Conservation (phyloP, 2,329 filamentous ascomycete genomes). For the Thielaviopsis populi region DNA sequence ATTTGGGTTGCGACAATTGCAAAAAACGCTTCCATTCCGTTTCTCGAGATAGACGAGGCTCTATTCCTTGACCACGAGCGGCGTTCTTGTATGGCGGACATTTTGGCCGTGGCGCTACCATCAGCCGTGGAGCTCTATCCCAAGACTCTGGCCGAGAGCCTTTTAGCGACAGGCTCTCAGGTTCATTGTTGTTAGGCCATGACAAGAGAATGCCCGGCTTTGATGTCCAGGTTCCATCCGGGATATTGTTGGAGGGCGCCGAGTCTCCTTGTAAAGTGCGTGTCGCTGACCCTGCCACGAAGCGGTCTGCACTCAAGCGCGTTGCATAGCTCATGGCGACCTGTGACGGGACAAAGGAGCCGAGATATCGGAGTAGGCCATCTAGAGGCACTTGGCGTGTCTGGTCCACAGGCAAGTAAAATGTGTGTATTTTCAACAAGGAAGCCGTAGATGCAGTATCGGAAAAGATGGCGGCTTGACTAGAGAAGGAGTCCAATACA, state of each 20-base stretch:
- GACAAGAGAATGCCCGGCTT: neutral
- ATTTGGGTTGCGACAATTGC: no score
- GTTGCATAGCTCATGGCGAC: neutral
- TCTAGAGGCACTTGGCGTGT: neutral
- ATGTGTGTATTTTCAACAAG: neutral
- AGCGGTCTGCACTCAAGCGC: slow-evolving; percentile 8
- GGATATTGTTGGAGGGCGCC: neutral
- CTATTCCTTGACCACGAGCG: no score
- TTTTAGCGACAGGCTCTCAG: no score
- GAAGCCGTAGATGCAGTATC: neutral
- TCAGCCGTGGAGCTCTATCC: no score
- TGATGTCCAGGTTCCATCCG: neutral
- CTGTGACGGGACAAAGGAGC: neutral
- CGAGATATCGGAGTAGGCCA: neutral
- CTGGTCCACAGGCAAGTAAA: neutral
- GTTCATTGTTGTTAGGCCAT: no score
- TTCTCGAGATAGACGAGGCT: no score
- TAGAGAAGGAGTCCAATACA: neutral
- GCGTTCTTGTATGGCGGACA: no score
- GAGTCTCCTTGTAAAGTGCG: neutral
- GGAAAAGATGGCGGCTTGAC: neutral
- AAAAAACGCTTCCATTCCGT: no score
- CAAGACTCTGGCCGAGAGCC: no score
- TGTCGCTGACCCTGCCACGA: slow-evolving; percentile 1
- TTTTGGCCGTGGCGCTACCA: no score